These are phyloP conservation scores for Striga asiatica DNA, from an alignment of 257 asterid species.

Conservation along the genomic window DNA sequence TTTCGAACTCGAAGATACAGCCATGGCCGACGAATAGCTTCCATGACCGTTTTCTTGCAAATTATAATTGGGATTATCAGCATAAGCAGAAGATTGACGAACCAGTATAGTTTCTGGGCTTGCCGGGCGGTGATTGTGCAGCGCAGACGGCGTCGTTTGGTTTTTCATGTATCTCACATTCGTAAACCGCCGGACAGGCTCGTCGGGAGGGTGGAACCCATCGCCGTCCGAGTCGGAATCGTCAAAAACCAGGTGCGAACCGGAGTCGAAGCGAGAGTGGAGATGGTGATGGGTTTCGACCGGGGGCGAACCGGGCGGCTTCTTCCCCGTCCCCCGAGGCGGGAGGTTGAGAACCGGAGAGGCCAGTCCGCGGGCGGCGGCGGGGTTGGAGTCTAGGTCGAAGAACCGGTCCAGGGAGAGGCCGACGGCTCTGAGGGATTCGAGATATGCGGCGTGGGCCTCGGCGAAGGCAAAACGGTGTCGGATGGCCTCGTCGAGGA, in stretches of 20 bases:
- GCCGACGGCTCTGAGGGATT: constrained; percentile 40
- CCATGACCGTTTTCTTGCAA: constrained; percentile 5
- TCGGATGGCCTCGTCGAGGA: constrained; percentile 49
- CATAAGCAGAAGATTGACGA: constrained; percentile 37
- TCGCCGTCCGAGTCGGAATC: constrained; percentile 35
- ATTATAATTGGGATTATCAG: constrained; percentile 7
- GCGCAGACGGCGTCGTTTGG: constrained; percentile 50
- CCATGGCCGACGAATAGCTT: background rate
- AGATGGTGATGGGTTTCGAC: constrained; percentile 13
- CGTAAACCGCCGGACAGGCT: constrained; percentile 25
- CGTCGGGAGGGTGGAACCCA: too few species aligned
- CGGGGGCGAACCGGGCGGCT: constrained; percentile 6
- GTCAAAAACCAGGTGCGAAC: constrained; percentile 50
- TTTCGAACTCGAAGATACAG: constrained; percentile 31
- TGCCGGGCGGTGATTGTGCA: constrained; percentile 44
- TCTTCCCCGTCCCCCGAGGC: constrained; percentile 22
- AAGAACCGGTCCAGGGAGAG: constrained; percentile 39
- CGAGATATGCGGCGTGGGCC: constrained; percentile 50
- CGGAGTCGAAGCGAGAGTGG: constrained; percentile 43
- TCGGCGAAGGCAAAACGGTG: constrained; percentile 50
- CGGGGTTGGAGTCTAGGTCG: constrained; percentile 28
- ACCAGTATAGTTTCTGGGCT: constrained; percentile 33
- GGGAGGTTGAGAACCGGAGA: constrained; percentile 50
- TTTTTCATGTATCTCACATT: constrained; percentile 53
- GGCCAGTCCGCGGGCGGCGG: constrained; percentile 5